Conservation (phyloP, 495 filamentous ascomycete genomes). For the Talaromyces trachyspermus region DNA sequence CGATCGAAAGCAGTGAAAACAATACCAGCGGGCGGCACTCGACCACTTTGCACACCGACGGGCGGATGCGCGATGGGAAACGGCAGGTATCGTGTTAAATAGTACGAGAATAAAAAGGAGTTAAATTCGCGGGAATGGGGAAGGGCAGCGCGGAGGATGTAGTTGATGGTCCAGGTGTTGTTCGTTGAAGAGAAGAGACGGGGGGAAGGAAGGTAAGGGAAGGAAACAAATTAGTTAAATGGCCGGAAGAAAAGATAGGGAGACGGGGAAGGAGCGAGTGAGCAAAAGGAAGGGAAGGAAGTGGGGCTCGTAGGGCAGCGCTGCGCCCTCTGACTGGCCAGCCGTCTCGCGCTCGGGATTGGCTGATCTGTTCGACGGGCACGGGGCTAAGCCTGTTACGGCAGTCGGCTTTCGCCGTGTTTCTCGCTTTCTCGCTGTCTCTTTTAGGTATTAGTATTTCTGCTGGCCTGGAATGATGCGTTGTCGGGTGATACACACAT, state of each 20-base stretch:
- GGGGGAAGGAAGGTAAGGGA: conserved; percentile 8
- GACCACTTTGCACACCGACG: no score
- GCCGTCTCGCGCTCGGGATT: neutral
- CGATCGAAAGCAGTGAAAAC: neutral
- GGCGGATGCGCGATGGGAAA: no score
- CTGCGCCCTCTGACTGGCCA: neutral
- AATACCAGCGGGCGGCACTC: no score
- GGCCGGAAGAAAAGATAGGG: conserved; percentile 11
- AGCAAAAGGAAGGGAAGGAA: conserved; percentile 17
- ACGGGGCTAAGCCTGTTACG: no score
- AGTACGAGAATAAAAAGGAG: no score
- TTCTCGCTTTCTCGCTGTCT: neutral
- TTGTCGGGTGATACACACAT: no score
- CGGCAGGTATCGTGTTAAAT: neutral
- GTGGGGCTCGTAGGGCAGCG: neutral
- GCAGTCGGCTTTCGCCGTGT: no score
- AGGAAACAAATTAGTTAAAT: conserved; percentile 14
- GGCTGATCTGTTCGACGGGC: neutral
- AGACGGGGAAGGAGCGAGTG: conserved; percentile 12
- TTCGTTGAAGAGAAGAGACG: neutral
- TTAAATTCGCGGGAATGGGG: no score
- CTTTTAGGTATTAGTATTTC: no score
- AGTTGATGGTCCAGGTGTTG: conserved; percentile 6
- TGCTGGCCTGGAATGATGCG: no score
- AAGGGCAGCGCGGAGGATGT: conserved; percentile 6